Evolutionary conservation across 495 filamentous ascomycete species (phyloP), one percentile per base, ranked within the genome.

Genomic region (Collariella sp.): DNA sequence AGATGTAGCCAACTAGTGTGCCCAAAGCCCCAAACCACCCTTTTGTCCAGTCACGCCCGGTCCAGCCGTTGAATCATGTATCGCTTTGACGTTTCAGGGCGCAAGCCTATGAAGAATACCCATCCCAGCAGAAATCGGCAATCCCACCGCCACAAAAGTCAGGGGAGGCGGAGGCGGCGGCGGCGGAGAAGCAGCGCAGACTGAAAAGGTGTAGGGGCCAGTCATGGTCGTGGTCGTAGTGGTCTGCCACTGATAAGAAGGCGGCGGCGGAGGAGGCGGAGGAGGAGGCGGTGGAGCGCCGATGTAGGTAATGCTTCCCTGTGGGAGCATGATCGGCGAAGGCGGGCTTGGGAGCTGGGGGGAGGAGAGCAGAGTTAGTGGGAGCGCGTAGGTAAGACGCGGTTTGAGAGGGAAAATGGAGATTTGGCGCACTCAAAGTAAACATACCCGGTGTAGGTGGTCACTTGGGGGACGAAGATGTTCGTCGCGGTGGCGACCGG

Each of bases 391-490:
- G 19, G 33, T 29, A 16, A 31, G 26, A 55, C 23, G 5, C 10
- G 38, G 39, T 13, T 15, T 22, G 46, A 29, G 20, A 7, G 23
- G 15, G 46, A 16, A 12, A n/a, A n/a, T n/a, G 16, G 23, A n/a
- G 7, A 18, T 33, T 3, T 7, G 29, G 33, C 3, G 26, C 15
- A n/a, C 19, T 7, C 7, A 5, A 1, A 5, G n/a, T 16, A 18
- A 12, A 19, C 39, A 20, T 55, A 54, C 45, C 38, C 46, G 5
- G 26, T 34, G 46, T 54, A 50, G 31, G 31, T 58, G 31, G 51
- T 55, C 3, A 55, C 36, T 29, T 53, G 49, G 42, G 48, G 44
- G 2, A 35, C 19, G 10, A 47, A 31, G 40, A 49, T 10, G 50
- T 26, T 54, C 33, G 15, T 42, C 19, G 16, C 15, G 6, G 33